Conservation (phyloP, 148 eudicot species). For the Limonium bicolor region DNA sequence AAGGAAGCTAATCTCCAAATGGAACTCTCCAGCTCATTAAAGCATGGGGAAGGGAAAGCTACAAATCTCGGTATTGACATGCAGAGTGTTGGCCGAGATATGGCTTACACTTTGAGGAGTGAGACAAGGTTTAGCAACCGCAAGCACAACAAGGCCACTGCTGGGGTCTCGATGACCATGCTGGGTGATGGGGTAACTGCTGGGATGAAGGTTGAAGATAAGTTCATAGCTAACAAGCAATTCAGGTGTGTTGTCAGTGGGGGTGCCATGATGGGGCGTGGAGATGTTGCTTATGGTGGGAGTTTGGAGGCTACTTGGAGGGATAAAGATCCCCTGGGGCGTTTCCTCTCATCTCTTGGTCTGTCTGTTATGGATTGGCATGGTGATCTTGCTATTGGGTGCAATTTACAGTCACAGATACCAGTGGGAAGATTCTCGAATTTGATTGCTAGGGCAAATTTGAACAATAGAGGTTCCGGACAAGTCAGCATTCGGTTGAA, state of each 20-base stretch:
- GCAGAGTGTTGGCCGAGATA: constrained; percentile 74
- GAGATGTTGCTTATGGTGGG: constrained; percentile 90
- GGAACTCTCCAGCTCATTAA: constrained; percentile 73
- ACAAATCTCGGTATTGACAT: constrained; percentile 77
- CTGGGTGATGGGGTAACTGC: constrained; percentile 66
- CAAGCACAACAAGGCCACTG: constrained; percentile 55
- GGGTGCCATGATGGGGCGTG: constrained; percentile 77
- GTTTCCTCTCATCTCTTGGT: constrained; percentile 64
- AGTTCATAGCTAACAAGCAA: constrained; percentile 43
- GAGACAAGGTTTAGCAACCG: constrained; percentile 68
- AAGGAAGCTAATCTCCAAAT: constrained; percentile 82
- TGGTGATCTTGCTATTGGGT: constrained; percentile 85
- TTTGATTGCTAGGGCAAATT: constrained; percentile 61
- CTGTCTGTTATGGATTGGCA: constrained; percentile 93
- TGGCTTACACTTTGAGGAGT: constrained; percentile 68
- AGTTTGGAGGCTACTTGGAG: constrained; percentile 83
- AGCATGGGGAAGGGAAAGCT: constrained; percentile 74
- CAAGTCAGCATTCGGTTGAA: constrained; percentile 67
- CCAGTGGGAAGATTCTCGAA: constrained; percentile 69
- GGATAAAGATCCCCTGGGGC: constrained; percentile 88
- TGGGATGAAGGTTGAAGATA: constrained; percentile 80
- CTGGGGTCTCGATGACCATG: constrained; percentile 64
- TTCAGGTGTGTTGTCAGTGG: constrained; percentile 63
- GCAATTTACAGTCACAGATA: constrained; percentile 74
- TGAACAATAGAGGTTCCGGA: constrained; percentile 74